Evolutionary conservation across 805 yeast genomes (phyloP).

Genomic region (Candida silvicultrix): DNA sequence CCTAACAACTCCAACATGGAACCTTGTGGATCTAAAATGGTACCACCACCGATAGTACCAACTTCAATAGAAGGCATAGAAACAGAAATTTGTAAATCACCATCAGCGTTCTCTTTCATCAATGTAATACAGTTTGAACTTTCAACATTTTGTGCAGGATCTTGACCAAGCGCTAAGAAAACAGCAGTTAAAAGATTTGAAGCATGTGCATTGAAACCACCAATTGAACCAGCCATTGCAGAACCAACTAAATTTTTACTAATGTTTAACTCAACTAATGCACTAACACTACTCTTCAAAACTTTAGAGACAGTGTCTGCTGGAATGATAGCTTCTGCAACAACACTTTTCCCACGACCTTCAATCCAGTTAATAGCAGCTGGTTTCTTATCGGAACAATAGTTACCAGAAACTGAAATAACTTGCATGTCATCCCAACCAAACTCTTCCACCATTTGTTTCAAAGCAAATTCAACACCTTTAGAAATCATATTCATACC

Average conservation of each 20-base stretch:
- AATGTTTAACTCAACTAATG: conserved; percentile 83
- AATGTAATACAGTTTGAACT: conserved; percentile 95
- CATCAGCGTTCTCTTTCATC: conserved; percentile 72
- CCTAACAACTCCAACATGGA: conserved; percentile 94
- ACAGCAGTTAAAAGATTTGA: conserved; percentile 95
- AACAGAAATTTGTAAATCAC: conserved; percentile 87
- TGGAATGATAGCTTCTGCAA: conserved; percentile 92
- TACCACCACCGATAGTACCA: conserved; percentile 99
- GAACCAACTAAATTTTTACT: conserved; percentile 91
- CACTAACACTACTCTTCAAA: conserved; percentile 86
- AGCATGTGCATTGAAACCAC: conserved; percentile 98
- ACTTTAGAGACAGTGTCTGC: conserved; percentile 73
- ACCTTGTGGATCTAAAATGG: conserved; percentile 93
- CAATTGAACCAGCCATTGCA: conserved; percentile 97
- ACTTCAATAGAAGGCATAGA: conserved; percentile 99
- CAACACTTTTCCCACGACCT: conserved; percentile 97
- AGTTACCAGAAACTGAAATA: conserved; percentile 92
- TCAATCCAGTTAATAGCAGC: conserved; percentile 99
- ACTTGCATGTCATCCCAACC: conserved; percentile 95
- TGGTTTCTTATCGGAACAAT: conserved; percentile 95
- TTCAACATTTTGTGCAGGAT: conserved; percentile 99
- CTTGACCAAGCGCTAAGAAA: conserved; percentile 94
- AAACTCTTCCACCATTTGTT: conserved; percentile 76
- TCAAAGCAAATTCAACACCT: conserved; percentile 87
- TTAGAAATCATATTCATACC: conserved; percentile 99